A percentile compares a stretch with the other conserved stretches of the same genome.
Conservation (phyloP, 75 land plant species). For the Adiantum capillusveneris region DNA sequence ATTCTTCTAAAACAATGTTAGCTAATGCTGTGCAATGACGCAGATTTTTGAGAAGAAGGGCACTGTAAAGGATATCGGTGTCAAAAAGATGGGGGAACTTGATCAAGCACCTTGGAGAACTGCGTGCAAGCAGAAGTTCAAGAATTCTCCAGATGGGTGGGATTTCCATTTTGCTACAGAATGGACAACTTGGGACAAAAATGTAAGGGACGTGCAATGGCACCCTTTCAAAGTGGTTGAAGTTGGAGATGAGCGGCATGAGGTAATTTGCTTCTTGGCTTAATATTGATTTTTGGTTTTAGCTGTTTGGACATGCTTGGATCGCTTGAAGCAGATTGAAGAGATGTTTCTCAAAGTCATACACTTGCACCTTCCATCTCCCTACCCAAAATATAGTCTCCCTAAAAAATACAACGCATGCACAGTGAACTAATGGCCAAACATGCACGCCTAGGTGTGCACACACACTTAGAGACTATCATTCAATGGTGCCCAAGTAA, state of each 20-base stretch:
- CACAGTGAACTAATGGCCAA: too few species aligned
- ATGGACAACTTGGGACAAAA: background rate
- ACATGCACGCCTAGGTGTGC: too few species aligned
- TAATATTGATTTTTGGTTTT: too few species aligned
- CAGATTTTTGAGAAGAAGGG: constrained; percentile 2
- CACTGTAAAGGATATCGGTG: background rate
- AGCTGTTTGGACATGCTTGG: too few species aligned
- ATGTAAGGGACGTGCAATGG: constrained; percentile 1
- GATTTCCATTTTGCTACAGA: background rate
- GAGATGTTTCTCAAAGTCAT: too few species aligned
- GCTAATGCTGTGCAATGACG: background rate
- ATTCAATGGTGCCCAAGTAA: background rate
- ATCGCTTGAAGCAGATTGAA: too few species aligned
- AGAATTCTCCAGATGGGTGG: constrained; percentile 8
- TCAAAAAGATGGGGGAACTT: constrained; percentile 11
- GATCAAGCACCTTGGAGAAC: background rate
- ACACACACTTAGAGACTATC: background rate
- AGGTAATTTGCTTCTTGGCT: background rate
- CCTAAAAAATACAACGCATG: too few species aligned
- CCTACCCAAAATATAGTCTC: too few species aligned
- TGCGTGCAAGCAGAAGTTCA: constrained; percentile 3
- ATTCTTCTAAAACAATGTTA: background rate
- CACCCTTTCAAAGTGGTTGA: constrained; percentile 6
- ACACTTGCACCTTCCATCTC: too few species aligned
- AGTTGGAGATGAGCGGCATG: background rate